phyloP scores from a whole-genome alignment of 2,329 filamentous ascomycete species.

The Didymella exigua region DNA sequence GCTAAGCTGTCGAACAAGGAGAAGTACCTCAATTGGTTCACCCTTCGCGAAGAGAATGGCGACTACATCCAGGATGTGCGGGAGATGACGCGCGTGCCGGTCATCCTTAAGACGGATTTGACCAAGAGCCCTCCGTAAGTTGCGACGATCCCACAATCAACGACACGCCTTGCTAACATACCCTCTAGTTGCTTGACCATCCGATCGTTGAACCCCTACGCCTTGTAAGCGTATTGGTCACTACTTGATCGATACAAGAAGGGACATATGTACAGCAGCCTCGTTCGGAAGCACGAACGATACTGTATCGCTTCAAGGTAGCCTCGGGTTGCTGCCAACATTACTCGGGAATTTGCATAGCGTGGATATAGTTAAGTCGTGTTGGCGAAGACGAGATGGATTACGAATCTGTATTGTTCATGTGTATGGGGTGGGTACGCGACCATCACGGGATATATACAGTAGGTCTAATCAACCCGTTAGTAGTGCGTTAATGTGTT shows the following conservation, averaged over 20 bases:
- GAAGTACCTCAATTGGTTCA: constrained; percentile 91
- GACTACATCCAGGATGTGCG: constrained; percentile 98
- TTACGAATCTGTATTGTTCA: constrained; percentile 41
- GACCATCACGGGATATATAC: constrained; percentile 33
- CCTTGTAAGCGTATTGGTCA: constrained; percentile 50
- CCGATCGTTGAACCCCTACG: constrained; percentile 80
- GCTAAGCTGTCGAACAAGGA: constrained; percentile 88
- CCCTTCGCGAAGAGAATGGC: constrained; percentile 86
- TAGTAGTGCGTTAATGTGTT: constrained; percentile 42
- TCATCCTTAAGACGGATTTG: constrained; percentile 97
- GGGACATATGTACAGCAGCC: background rate
- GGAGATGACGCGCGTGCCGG: constrained; percentile 96
- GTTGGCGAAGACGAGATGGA: constrained; percentile 19
- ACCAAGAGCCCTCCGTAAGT: constrained; percentile 99
- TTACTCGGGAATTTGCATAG: constrained; percentile 44
- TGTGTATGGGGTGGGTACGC: constrained; percentile 27
- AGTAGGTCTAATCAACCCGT: constrained; percentile 33
- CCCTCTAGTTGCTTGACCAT: constrained; percentile 75
- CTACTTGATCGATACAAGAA: constrained; percentile 1
- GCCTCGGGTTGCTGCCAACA: constrained; percentile 21
- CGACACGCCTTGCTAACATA: constrained; percentile 19
- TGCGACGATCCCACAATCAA: background rate
- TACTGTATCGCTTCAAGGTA: background rate
- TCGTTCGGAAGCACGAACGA: constrained; percentile 1
- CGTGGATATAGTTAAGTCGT: constrained; percentile 35